Percentiles rank a stretch among this genome's conserved stretches.
Conservation (phyloP, 2,329 filamentous ascomycete species). For the Monilinia fructigena region DNA sequence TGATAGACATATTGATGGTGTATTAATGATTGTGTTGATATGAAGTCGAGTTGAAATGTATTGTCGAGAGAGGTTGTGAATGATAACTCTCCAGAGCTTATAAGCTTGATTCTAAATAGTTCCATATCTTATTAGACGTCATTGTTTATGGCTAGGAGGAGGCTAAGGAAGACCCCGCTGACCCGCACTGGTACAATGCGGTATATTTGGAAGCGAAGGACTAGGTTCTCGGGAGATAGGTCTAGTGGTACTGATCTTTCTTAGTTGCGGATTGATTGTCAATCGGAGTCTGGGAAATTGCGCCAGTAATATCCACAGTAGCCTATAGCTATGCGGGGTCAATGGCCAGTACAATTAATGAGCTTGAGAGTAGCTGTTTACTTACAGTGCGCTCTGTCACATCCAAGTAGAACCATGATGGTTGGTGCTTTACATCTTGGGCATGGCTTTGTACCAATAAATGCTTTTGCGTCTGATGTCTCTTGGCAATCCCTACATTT, state of each 20-base stretch:
- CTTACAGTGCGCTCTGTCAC: background rate
- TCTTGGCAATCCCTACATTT: background rate
- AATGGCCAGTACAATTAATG: background rate
- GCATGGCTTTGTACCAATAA: background rate
- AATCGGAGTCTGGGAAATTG: background rate
- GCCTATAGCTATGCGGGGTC: background rate
- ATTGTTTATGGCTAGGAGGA: background rate
- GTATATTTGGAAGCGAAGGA: background rate
- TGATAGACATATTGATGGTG: background rate
- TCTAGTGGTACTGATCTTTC: background rate
- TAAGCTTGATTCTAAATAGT: background rate
- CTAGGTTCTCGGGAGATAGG: background rate
- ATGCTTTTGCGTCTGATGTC: accelerated
- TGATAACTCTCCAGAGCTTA: background rate
- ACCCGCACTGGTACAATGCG: background rate
- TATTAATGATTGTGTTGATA: background rate
- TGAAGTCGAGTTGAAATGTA: background rate
- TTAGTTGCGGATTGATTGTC: background rate
- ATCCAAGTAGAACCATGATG: background rate
- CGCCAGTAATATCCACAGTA: background rate
- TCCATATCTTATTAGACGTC: background rate
- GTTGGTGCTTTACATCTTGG: background rate
- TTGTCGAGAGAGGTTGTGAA: background rate
- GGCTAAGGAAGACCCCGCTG: background rate
- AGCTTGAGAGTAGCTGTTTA: background rate